phyloP scores from a whole-genome alignment of 2,329 filamentous ascomycete genomes.

The Scolecobasidium constrictum region DNA sequence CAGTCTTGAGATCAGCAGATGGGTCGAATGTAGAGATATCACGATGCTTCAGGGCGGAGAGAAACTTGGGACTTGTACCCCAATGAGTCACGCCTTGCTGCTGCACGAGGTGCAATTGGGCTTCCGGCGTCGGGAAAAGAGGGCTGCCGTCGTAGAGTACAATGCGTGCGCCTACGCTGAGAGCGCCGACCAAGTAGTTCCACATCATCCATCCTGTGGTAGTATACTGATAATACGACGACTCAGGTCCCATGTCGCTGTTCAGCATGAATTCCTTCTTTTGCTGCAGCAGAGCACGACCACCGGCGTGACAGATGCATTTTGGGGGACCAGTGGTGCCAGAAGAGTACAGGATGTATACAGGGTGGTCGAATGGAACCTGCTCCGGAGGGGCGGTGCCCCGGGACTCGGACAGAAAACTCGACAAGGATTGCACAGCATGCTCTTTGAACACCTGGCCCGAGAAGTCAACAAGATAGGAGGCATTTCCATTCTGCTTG shows the following conservation, averaged over 20 bases:
- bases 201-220: slow-evolving; percentile 6
- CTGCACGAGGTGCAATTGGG: not conserved
- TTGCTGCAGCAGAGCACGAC: not conserved
- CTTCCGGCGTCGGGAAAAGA: not conserved
- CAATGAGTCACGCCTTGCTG: not conserved
- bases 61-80: not conserved
- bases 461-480: not conserved
- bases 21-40: not conserved
- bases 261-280: not conserved
- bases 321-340: slow-evolving; percentile 3
- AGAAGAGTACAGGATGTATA: not conserved
- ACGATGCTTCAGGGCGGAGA: not conserved
- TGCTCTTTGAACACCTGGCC: not conserved
- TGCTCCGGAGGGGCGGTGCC: not conserved
- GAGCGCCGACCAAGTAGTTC: not conserved
- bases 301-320: not conserved
- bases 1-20: not conserved
- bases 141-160: slow-evolving; percentile 3
- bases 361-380: slow-evolving; percentile 1
- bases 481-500: too few species aligned
- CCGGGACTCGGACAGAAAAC: not conserved
- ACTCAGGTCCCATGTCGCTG: not conserved
- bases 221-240: not conserved
- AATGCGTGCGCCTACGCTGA: not conserved
- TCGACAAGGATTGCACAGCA: too few species aligned